Conservation (phyloP, 148 eudicot genomes). For the Chenopodium album region DNA sequence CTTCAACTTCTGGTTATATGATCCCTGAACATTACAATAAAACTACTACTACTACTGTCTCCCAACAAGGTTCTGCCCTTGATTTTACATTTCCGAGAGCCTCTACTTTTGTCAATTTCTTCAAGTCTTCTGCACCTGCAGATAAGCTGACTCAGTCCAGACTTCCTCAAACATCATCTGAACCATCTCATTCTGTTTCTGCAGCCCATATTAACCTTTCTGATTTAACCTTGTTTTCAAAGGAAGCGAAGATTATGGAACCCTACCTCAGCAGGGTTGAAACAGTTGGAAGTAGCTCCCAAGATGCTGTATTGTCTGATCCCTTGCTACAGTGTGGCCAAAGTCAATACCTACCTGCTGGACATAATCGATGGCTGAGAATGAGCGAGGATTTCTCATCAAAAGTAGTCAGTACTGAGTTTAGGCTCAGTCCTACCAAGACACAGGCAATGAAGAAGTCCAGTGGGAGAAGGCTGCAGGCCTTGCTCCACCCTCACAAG, state of each 20-base stretch:
- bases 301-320: constrained; percentile 2
- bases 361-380: constrained; percentile 38
- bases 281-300: constrained; percentile 12
- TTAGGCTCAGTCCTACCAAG: constrained; percentile 46
- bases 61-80: constrained; percentile 15
- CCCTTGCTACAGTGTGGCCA: constrained; percentile 25
- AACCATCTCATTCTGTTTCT: constrained; percentile 20
- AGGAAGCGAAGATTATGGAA: constrained; percentile 1
- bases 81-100: constrained; percentile 20
- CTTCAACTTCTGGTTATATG: constrained; percentile 8
- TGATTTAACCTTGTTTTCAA: constrained; percentile 22
- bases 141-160: constrained; percentile 25
- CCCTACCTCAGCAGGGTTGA: not conserved
- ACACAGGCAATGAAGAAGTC: constrained; percentile 68
- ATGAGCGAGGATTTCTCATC: constrained; percentile 35
- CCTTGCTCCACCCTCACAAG: constrained; percentile 6
- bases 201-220: constrained; percentile 1
- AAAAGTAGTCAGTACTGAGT: constrained; percentile 33
- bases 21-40: constrained; percentile 5
- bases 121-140: constrained; percentile 37
- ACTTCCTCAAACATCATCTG: constrained; percentile 14
- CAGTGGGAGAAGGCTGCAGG: constrained; percentile 27
- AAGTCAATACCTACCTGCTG: constrained; percentile 25
- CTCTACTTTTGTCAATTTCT: constrained; percentile 40
- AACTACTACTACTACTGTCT: not conserved